phyloP scores from a whole-genome alignment of 305 asterid genomes.

The Fraxinus angustifolia region DNA sequence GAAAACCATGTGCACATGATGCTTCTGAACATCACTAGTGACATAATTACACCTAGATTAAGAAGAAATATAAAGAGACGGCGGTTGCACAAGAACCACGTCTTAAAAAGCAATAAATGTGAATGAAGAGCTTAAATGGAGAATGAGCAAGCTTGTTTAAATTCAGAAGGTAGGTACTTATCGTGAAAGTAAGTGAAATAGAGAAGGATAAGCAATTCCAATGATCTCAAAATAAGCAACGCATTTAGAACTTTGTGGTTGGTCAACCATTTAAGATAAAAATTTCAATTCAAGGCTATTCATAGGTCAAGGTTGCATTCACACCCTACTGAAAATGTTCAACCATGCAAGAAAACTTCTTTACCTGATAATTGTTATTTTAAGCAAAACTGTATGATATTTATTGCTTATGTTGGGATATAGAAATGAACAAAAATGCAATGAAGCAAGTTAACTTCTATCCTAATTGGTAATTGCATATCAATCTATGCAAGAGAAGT shows the following conservation, averaged over 20 bases:
- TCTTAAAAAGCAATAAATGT: neutral
- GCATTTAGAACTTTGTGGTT: neutral
- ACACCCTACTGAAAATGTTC: neutral
- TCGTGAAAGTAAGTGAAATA: neutral
- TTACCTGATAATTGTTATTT: neutral
- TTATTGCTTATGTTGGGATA: neutral
- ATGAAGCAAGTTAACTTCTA: neutral
- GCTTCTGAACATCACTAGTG: neutral
- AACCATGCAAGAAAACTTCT: neutral
- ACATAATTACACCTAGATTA: neutral
- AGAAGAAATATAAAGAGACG: neutral
- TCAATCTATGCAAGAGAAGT: slow-evolving; percentile 3
- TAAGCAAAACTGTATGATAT: neutral
- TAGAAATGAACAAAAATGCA: neutral
- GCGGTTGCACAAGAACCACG: neutral
- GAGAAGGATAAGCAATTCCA: slow-evolving; percentile 4
- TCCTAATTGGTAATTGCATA: neutral
- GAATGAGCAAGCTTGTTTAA: neutral
- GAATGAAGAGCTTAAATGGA: neutral
- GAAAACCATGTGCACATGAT: neutral
- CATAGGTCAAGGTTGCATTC: slow-evolving; percentile 16
- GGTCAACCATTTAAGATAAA: slow-evolving; percentile 5
- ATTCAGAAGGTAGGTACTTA: neutral
- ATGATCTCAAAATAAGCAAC: neutral
- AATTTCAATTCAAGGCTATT: neutral